These are phyloP conservation scores for Diaporthe eres DNA, from an alignment of 2,329 filamentous ascomycete genomes.

Conservation along the genomic window DNA sequence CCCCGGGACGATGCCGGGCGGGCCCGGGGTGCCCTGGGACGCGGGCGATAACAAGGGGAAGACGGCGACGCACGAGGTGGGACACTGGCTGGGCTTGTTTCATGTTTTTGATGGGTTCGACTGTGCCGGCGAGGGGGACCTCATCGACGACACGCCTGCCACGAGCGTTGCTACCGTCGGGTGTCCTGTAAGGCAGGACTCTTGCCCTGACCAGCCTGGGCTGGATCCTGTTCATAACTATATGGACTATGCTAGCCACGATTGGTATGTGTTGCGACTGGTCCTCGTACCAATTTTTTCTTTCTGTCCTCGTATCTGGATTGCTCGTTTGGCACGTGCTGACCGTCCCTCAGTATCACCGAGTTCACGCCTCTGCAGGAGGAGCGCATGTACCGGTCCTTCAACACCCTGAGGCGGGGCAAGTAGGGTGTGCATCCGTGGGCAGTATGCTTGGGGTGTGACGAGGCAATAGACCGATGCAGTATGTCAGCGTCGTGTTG, in stretches of 20 bases:
- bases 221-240: conserved; percentile 16
- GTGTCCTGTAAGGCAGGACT: neutral
- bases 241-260: conserved; percentile 28
- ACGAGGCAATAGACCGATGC: neutral
- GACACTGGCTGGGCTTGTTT: conserved; percentile 14
- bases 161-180: neutral
- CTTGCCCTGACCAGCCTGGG: neutral
- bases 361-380: conserved; percentile 15
- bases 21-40: neutral
- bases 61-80: conserved; percentile 13
- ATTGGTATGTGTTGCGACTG: neutral
- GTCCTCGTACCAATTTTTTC: neutral
- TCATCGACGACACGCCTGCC: conserved; percentile 10
- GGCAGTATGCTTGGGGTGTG: neutral
- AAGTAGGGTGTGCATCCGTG: neutral
- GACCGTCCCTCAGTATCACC: neutral
- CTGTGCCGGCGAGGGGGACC: neutral
- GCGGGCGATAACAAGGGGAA: neutral
- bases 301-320: no score
- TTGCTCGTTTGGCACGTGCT: neutral
- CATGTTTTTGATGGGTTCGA: neutral
- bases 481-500: neutral
- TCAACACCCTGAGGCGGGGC: neutral
- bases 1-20: conserved; percentile 9
- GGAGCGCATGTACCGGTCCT: conserved; percentile 18